These are phyloP conservation scores for Diversispora eburnea DNA, from an alignment of 192 early-diverging fungal genomes.

Conservation along the genomic window DNA sequence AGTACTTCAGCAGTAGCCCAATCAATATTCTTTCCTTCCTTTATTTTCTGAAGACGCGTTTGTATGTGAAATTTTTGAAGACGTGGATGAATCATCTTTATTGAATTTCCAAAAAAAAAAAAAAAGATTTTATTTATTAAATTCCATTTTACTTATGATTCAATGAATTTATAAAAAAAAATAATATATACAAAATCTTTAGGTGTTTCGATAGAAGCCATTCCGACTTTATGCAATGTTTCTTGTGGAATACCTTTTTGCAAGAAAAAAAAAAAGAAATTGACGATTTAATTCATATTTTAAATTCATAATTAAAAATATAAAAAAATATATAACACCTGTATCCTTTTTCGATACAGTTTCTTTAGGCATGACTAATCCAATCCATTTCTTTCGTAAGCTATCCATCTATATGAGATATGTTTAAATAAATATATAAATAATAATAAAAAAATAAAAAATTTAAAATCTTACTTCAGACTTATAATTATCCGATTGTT, in stretches of 20 bases:
- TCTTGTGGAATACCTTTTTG: slow-evolving; percentile 58
- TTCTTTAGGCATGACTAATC: slow-evolving; percentile 62
- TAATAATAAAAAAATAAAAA: background rate
- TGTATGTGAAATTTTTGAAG: slow-evolving; percentile 90
- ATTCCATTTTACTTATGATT: too few relatives aligned
- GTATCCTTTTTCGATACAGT: slow-evolving; percentile 44
- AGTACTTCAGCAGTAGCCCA: slow-evolving; percentile 90
- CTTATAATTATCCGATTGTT: slow-evolving; percentile 55
- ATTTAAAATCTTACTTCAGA: slow-evolving; percentile 35
- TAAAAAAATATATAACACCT: slow-evolving; percentile 8
- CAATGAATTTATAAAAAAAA: background rate
- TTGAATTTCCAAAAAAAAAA: background rate
- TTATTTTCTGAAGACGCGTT: slow-evolving; percentile 66
- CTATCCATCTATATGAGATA: slow-evolving; percentile 41
- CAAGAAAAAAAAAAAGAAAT: background rate
- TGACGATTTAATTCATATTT: background rate
- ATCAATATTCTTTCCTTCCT: slow-evolving; percentile 70
- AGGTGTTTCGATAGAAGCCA: slow-evolving; percentile 70
- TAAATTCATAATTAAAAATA: background rate
- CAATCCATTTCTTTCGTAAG: slow-evolving; percentile 77
- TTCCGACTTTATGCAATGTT: slow-evolving; percentile 65
- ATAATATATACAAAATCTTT: slow-evolving; percentile 49
- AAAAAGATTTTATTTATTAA: too few relatives aligned
- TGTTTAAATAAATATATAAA: background rate
- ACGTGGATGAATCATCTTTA: slow-evolving; percentile 67